Evolutionary conservation across 768 basidiomycete genomes (phyloP), one percentile per base, ranked within the genome.

Genomic region (Calocera viscosa): DNA sequence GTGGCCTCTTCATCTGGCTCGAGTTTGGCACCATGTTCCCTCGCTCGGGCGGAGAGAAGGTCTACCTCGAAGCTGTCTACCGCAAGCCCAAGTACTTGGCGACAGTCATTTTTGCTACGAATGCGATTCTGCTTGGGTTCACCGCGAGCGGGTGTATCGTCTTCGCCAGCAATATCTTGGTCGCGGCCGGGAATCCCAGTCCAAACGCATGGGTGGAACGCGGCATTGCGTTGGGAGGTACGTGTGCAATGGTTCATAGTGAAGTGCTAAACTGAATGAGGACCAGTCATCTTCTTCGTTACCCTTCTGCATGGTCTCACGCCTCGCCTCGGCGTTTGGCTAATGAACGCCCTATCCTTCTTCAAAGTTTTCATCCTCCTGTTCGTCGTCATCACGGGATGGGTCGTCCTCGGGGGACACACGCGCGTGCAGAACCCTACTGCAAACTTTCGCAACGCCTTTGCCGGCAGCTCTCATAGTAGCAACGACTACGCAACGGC

Each of bases 11-110:
- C 35, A 32, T 35, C 38, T 68, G 60, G 12, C 43, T 68, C 26
- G 84, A 86, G 68, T 81, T 81, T 60, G 85, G 85, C 5, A 82
- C 83, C 1, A 86, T 85, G 84, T 83, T 80, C 68, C 84, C 84
- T 2, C 79, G 84, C 0, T 83, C 82, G 14, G 84, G 84, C 11
- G 84, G 84, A 5, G 85, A 86, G 72, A 85, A 86, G 72, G 83
- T 85, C 1, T 85, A 86, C 69, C 75, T 84, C 30, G 85, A 86
- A 71, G 83, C 80, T 0, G 77, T 83, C 1, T 86, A 83, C 71
- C 76, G 73, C 49, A 76, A 73, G 39, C 83, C 83, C 3, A 77
- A 74, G 67, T 80, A 79, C 63, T 74, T 84, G 1, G 80, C 78
- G 3, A 84, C 83, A 0, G 73, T 81, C 12, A 72, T 83, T 17